Conservation (phyloP, 2,329 filamentous ascomycete species). For the Xenoacremonium recifei region DNA sequence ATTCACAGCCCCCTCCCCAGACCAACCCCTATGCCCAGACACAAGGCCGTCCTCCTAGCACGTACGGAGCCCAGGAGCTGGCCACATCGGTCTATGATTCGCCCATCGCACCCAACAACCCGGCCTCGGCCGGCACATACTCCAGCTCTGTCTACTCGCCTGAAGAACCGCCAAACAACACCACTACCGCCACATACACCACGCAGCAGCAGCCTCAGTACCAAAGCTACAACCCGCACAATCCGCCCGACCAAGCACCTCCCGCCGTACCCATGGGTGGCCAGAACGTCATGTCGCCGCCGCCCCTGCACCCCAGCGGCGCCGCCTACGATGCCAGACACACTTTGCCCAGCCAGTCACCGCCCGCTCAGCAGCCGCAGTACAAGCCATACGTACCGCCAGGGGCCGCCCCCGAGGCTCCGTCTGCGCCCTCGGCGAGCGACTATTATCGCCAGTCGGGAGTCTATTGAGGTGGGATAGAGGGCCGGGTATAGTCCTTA, state of each 20-base stretch:
- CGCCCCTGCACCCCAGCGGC: conserved; percentile 45
- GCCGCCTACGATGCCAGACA: conserved; percentile 49
- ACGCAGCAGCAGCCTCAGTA: conserved; percentile 38
- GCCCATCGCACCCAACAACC: conserved; percentile 58
- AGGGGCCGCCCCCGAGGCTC: conserved; percentile 33
- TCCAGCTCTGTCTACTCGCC: conserved; percentile 48
- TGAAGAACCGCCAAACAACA: conserved; percentile 39
- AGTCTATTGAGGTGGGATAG: conserved; percentile 25
- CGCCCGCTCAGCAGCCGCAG: conserved; percentile 40
- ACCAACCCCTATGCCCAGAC: conserved; percentile 42
- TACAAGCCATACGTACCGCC: conserved; percentile 62
- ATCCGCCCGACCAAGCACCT: conserved; percentile 35
- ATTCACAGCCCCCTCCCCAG: conserved; percentile 36
- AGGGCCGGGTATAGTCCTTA: background rate
- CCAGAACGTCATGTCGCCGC: conserved; percentile 35
- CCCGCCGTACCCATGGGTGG: conserved; percentile 40
- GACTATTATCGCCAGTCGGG: conserved; percentile 55
- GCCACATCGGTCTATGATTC: conserved; percentile 77
- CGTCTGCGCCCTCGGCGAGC: conserved; percentile 50
- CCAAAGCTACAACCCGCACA: conserved; percentile 41
- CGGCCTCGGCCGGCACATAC: conserved; percentile 42
- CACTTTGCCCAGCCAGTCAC: conserved; percentile 46
- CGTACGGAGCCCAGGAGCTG: conserved; percentile 73
- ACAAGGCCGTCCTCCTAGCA: conserved; percentile 61
- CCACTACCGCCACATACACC: conserved; percentile 28